phyloP scores from a whole-genome alignment of 2,329 filamentous ascomycete genomes.

The Leptographium wingfieldii region DNA sequence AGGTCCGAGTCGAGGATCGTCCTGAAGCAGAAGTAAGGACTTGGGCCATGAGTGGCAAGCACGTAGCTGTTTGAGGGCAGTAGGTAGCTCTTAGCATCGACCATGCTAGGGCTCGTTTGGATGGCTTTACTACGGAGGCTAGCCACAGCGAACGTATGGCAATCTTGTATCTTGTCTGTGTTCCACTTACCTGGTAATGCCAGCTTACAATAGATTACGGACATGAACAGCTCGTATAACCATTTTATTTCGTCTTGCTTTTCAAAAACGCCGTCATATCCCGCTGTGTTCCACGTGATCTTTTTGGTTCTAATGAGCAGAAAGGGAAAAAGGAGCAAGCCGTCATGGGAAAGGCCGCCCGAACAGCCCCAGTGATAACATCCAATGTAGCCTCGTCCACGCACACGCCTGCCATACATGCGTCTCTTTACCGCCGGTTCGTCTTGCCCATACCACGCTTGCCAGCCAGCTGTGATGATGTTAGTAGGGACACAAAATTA shows the following conservation, averaged over 20 bases:
- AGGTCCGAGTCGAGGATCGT: too few species aligned
- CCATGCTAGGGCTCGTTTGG: too few species aligned
- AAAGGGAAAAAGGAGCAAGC: background rate
- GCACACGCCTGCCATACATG: background rate
- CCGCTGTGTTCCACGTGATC: background rate
- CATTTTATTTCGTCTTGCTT: background rate
- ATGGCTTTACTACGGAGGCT: too few species aligned
- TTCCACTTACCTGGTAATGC: too few species aligned
- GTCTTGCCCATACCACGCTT: conserved; percentile 94
- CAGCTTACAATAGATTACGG: background rate
- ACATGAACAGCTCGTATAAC: background rate
- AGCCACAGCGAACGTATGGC: too few species aligned
- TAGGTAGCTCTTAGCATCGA: too few species aligned
- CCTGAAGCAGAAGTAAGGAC: too few species aligned
- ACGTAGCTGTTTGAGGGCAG: too few species aligned
- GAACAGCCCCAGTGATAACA: background rate
- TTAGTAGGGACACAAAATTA: conserved; percentile 19
- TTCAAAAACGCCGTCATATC: conserved; percentile 1
- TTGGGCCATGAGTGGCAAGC: too few species aligned
- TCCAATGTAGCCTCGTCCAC: background rate
- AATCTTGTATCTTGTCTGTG: too few species aligned
- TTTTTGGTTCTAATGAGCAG: background rate
- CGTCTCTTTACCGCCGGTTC: conserved; percentile 44
- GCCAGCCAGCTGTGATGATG: conserved; percentile 52
- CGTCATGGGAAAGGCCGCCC: background rate